phyloP scores from a whole-genome alignment of 345 rosid genomes.

The Bruguiera parviflora region DNA sequence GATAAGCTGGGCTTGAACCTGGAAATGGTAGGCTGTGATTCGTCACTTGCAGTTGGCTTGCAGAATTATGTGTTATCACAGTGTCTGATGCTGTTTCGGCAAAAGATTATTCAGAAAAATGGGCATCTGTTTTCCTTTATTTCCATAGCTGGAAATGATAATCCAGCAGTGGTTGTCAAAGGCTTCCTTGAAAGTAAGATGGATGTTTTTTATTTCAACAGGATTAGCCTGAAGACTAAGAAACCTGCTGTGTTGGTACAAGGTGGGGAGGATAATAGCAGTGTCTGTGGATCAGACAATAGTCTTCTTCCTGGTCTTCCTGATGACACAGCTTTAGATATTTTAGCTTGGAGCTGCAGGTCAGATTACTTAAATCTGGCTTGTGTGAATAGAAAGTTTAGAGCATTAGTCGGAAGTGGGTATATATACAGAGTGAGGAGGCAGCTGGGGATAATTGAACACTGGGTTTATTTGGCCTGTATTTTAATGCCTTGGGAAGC shows the following conservation, averaged over 20 bases:
- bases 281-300: constrained; percentile 18
- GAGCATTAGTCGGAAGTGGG: constrained; percentile 35
- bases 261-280: constrained; percentile 23
- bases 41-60: constrained; percentile 13
- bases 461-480: constrained; percentile 45
- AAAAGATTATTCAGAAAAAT: constrained; percentile 12
- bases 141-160: constrained; percentile 23
- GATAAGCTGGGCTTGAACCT: constrained; percentile 17
- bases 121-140: constrained; percentile 13
- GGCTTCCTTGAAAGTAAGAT: constrained; percentile 20
- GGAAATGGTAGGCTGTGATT: constrained; percentile 17
- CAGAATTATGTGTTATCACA: constrained; percentile 9
- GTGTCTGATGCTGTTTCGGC: neutral
- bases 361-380: constrained; percentile 39
- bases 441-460: constrained; percentile 36
- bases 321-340: constrained; percentile 33
- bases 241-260: constrained; percentile 1
- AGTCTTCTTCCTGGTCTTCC: constrained; percentile 34
- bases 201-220: constrained; percentile 14
- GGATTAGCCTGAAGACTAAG: constrained; percentile 18
- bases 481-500: constrained; percentile 46
- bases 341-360: constrained; percentile 36
- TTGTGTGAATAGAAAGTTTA: constrained; percentile 35
- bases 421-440: constrained; percentile 33
- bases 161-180: constrained; percentile 13